Base-by-base conservation (phyloP, 1,284 basidiomycete genomes). In the Entoloma clypeatum region DNA sequence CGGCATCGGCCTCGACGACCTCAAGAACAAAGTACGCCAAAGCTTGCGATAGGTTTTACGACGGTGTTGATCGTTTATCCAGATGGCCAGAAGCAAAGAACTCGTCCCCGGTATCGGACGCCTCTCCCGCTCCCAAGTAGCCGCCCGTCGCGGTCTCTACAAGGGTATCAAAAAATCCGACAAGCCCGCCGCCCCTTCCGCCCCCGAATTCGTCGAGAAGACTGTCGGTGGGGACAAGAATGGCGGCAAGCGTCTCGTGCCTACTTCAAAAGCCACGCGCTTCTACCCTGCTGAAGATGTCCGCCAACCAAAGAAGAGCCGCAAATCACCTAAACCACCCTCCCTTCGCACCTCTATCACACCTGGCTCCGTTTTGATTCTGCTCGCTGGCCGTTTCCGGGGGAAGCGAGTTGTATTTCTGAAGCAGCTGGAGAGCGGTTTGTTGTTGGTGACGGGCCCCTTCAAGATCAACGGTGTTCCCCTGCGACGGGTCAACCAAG, bases 401-500 rank as follows among this genome's bases (percentile, higher is more conserved):
- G 96, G 96, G 56, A 98, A 98, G 82, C 84, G 96, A 39, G 96
- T 99, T 54, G 93, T 99, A 44, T 96, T 94, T 74, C 75, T 99
- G 71, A 97, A 97, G 81, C 93, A 96, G 76, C 75, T 99, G 65
- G 80, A 81, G 58, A 92, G 88, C 53, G 95, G 95, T 51, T 72
- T 99, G 57, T 72, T 99, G 59, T 79, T 99, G 67, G 92, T 99
- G 60, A 95, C 93, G 38, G 96, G 96, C 48, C 96, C 96, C 44
- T 98, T 84, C 84, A 97, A 95, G 82, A 64, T 99, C 67, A 99
- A 99, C 72, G 96, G 96, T 68, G 96, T 99, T 32, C 96, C 96
- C 57, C 78, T 99, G 64, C 83, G 95, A 66, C 83, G 96, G 67
- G 94, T 99, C 52, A 96, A 95, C 77, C 95, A 98, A 77, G 93